phyloP scores from a whole-genome alignment of 2,329 filamentous ascomycete genomes.

The Aspergillus spinulosporus region DNA sequence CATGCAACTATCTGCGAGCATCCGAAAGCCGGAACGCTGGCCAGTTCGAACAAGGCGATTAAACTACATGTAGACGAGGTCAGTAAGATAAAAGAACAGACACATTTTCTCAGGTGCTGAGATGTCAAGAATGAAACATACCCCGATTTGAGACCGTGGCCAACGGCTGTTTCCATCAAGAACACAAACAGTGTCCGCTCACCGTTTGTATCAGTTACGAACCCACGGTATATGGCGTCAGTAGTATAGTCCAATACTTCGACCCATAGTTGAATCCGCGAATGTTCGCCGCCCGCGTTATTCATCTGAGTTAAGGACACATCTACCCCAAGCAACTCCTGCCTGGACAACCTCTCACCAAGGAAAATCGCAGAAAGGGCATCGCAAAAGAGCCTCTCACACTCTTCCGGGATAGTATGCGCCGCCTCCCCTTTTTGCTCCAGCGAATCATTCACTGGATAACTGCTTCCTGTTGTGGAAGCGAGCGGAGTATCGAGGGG shows the following conservation, averaged over 20 bases:
- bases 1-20: constrained; percentile 79
- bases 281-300: constrained; percentile 26
- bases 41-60: constrained; percentile 87
- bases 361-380: constrained; percentile 89
- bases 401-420: constrained; percentile 97
- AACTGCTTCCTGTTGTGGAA: constrained; percentile 60
- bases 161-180: constrained; percentile 73
- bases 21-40: constrained; percentile 67
- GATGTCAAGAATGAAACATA: constrained; percentile 50
- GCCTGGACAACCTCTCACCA: constrained; percentile 78
- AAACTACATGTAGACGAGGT: constrained; percentile 54
- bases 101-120: not conserved
- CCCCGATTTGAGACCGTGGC: constrained; percentile 82
- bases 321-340: constrained; percentile 87
- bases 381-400: constrained; percentile 99
- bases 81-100: not conserved
- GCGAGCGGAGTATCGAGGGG: constrained; percentile 74
- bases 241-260: constrained; percentile 71
- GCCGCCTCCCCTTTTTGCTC: constrained; percentile 79
- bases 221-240: constrained; percentile 81
- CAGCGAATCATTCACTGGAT: constrained; percentile 33
- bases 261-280: constrained; percentile 37
- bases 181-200: constrained; percentile 83
- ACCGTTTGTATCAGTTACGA: constrained; percentile 69
- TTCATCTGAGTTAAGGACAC: constrained; percentile 51